Base-by-base conservation (phyloP, 2,329 filamentous ascomycete species). In the Trichoderma breve region DNA sequence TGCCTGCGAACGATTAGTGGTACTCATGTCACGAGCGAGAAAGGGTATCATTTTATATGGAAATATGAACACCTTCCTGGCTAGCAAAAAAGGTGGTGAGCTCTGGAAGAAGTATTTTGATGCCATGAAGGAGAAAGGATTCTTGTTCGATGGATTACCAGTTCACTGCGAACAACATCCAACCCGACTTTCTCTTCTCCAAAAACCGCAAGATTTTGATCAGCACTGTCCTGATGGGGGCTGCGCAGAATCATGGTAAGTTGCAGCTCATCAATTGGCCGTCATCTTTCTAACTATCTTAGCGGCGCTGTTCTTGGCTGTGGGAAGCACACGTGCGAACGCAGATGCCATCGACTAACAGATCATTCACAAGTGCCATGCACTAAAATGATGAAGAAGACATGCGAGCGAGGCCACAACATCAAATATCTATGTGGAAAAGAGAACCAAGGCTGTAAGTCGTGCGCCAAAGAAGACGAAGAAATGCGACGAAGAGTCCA, bases 31-130 rank as follows among this genome's bases (percentile, higher is more conserved):
- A 0, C 83, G 92, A 72, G 91, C 92, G 0, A 84, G 91, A 1
- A 82, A 92, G 69, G 87, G 83, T 0, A 78, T 94, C 15, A 86
- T 93, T n/a, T 83, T 95, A 74, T 87, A 94, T 57, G 91, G 92
- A 0, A 93, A 93, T 76, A 85, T 89, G 70, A 80, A 87, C 0
- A 94, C 92, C 0, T 94, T 93, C 74, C 84, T 88, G 76, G 81
- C 83, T 2, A 88, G 90, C 1, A 84, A 82, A 51, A 78, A 76
- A 18, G 79, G 78, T 1, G 71, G 75, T 0, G 70, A 75, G 0
- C 79, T 86, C 0, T 94, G 91, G 91, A 74, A 74, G 0, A 83
- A 83, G 0, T 86, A 92, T 26, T 87, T 93, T 51, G 79, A 87
- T 0, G 77, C 84, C 0, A 75, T 94, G 24, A 88, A 87, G 65